Evolutionary conservation across 192 early-diverging fungal genomes (phyloP).

Genomic region (Coemansia sp.): DNA sequence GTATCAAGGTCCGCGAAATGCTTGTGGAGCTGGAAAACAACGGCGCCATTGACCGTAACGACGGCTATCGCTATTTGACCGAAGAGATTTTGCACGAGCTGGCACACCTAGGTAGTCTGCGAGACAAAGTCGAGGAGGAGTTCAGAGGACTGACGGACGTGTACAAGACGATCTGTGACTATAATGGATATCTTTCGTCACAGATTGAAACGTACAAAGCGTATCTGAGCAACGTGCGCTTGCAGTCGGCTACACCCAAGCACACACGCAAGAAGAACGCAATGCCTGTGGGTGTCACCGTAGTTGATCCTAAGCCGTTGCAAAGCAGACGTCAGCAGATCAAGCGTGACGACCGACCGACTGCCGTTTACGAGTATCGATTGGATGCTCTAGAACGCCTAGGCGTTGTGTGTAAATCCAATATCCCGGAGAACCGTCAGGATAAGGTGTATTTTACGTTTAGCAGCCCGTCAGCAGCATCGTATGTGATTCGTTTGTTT

Average conservation of each 20-base stretch:
- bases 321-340: slow-evolving; percentile 37
- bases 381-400: slow-evolving; percentile 84
- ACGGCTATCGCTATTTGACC: slow-evolving; percentile 77
- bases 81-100: slow-evolving; percentile 91
- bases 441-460: slow-evolving; percentile 90
- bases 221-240: slow-evolving; percentile 90
- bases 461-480: slow-evolving; percentile 80
- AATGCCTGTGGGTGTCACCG: slow-evolving; percentile 66
- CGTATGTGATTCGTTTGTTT: slow-evolving; percentile 86
- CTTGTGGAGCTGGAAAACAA: slow-evolving; percentile 79
- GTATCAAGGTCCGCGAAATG: slow-evolving; percentile 95
- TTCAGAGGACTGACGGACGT: slow-evolving; percentile 75
- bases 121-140: slow-evolving; percentile 85
- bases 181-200: slow-evolving; percentile 86
- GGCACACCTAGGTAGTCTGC: slow-evolving; percentile 84
- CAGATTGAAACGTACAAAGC: slow-evolving; percentile 95
- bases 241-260: slow-evolving; percentile 63
- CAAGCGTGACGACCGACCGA: slow-evolving; percentile 15
- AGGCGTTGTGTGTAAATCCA: slow-evolving; percentile 88
- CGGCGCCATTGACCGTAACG: slow-evolving; percentile 69
- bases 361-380: slow-evolving; percentile 68
- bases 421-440: slow-evolving; percentile 86
- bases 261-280: slow-evolving; percentile 56
- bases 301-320: slow-evolving; percentile 42
- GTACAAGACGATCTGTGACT: slow-evolving; percentile 90